Evolutionary conservation across 2,329 filamentous ascomycete species (phyloP).

Genomic region (Arthrobotrys sinensis): DNA sequence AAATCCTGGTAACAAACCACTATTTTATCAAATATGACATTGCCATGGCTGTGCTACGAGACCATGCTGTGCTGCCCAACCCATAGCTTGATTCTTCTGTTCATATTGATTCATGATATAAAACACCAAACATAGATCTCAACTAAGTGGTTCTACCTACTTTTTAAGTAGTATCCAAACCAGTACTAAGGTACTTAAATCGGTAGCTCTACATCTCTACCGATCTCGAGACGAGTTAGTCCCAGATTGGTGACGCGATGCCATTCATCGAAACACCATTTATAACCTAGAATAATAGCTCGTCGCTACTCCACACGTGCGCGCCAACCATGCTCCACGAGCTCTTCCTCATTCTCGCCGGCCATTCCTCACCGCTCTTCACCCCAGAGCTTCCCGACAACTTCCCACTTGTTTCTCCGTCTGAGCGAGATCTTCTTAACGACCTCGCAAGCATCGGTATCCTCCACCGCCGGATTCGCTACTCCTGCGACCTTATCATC

Average conservation of each 20-base stretch:
- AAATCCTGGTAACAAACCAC: too few relatives aligned
- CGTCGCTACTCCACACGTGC: not conserved
- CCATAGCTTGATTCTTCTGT: too few relatives aligned
- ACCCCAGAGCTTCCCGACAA: conserved; percentile 70
- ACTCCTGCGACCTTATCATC: conserved; percentile 77
- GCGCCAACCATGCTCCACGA: conserved; percentile 87
- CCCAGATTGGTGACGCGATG: not conserved
- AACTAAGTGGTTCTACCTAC: too few relatives aligned
- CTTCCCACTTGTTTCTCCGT: conserved; percentile 70
- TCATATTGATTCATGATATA: too few relatives aligned
- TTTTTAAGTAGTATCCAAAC: not conserved
- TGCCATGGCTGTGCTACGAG: too few relatives aligned
- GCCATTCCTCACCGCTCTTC: conserved; percentile 91
- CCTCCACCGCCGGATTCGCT: conserved; percentile 80
- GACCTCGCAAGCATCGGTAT: conserved; percentile 83
- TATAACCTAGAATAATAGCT: conserved; percentile 9
- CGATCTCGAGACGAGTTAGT: not conserved
- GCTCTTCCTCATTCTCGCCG: conserved; percentile 94
- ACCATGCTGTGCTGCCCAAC: too few relatives aligned
- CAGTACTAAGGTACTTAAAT: not conserved
- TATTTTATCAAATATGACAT: too few relatives aligned
- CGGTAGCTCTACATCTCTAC: not conserved
- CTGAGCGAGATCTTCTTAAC: conserved; percentile 78
- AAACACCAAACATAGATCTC: conserved; percentile 1
- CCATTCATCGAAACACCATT: conserved; percentile 17